These are phyloP conservation scores for Aspergillus mulundensis DNA, from an alignment of 495 filamentous ascomycete species.

Conservation along the genomic window DNA sequence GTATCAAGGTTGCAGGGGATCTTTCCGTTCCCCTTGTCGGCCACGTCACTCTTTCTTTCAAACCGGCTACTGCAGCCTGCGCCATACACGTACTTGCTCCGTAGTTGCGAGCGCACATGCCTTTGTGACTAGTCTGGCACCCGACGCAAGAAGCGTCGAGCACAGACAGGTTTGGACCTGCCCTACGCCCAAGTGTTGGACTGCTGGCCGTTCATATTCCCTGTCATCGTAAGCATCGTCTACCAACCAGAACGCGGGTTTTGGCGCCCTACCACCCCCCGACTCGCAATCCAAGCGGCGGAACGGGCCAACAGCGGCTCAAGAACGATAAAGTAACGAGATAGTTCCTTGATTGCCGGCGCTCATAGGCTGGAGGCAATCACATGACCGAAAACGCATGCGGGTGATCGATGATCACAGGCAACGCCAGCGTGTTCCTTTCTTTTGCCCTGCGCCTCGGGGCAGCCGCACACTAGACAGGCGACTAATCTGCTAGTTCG, in stretches of 20 bases:
- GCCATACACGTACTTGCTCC: conserved; percentile 8
- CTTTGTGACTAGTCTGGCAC: conserved; percentile 17
- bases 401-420: conserved; percentile 31
- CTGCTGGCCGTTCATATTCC: conserved; percentile 1
- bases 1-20: not conserved
- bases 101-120: conserved; percentile 3
- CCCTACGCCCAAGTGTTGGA: not conserved
- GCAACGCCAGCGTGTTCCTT: conserved; percentile 15
- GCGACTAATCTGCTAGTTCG: conserved; percentile 6
- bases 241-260: conserved; percentile 13
- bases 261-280: conserved; percentile 12
- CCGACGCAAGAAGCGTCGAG: conserved; percentile 7
- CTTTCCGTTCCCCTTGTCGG: conserved; percentile 9
- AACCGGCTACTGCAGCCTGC: not conserved
- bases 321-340: conserved; percentile 17
- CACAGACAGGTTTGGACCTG: conserved; percentile 18
- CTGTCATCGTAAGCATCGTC: conserved; percentile 6
- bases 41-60: conserved; percentile 19
- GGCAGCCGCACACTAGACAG: conserved; percentile 15
- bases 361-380: conserved; percentile 24
- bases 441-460: conserved; percentile 16
- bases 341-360: conserved; percentile 4
- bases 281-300: conserved; percentile 12
- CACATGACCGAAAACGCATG: conserved; percentile 41
- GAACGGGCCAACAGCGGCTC: conserved; percentile 12